Evolutionary conservation across 2,329 filamentous ascomycete genomes (phyloP).

Genomic region (Fusarium piperis): DNA sequence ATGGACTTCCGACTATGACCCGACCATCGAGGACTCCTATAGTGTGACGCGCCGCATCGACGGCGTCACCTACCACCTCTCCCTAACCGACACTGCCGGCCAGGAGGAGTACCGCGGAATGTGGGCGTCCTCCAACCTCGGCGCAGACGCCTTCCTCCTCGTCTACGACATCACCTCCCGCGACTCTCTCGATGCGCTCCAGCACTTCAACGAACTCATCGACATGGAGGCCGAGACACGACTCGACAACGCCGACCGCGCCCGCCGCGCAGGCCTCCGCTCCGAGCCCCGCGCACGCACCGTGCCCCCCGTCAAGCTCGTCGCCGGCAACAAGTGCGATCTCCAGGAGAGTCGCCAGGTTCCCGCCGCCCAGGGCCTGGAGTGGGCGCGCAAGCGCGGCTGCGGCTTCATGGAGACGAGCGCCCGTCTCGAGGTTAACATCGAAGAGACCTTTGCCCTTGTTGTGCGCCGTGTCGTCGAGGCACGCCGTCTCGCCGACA

Average conservation of each 20-base stretch:
- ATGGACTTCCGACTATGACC: constrained; percentile 87
- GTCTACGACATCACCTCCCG: constrained; percentile 86
- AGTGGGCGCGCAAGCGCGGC: constrained; percentile 77
- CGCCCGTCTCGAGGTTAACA: constrained; percentile 84
- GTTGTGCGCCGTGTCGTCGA: constrained; percentile 71
- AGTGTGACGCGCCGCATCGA: constrained; percentile 83
- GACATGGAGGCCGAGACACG: constrained; percentile 81
- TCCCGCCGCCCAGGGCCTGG: constrained; percentile 74
- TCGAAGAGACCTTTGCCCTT: constrained; percentile 86
- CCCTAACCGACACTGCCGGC: constrained; percentile 85
- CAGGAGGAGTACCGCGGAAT: constrained; percentile 90
- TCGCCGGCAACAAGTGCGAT: constrained; percentile 89
- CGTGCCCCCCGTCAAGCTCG: constrained; percentile 81
- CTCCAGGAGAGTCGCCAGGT: constrained; percentile 75
- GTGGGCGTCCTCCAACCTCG: constrained; percentile 82
- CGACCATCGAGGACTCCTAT: constrained; percentile 86
- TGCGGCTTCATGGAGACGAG: constrained; percentile 94
- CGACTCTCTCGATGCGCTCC: constrained; percentile 74
- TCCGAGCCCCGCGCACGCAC: constrained; percentile 55
- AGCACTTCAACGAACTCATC: constrained; percentile 85
- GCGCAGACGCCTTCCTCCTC: constrained; percentile 83
- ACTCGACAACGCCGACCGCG: constrained; percentile 68
- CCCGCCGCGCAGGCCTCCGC: constrained; percentile 55
- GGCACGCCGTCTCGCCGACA: constrained; percentile 60
- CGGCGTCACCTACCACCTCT: constrained; percentile 81